Evolutionary conservation across 2,329 filamentous ascomycete genomes (phyloP).

Genomic region (Fusarium sp.): DNA sequence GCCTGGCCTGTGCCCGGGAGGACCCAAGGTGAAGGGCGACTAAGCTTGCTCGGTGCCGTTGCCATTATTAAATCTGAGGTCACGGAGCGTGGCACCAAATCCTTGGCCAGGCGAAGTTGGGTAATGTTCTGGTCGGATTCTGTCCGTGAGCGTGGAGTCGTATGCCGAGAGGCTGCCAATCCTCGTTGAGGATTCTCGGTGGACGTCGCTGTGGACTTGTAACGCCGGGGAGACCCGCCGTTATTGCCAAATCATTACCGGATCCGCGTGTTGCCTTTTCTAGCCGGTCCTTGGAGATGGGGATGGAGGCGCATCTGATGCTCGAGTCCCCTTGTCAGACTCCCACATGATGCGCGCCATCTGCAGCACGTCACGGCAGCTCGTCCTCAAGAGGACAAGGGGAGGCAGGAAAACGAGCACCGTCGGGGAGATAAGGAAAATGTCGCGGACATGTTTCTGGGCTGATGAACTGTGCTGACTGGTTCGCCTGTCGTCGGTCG

Average conservation of each 20-base stretch:
- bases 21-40: constrained; percentile 24
- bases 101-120: constrained; percentile 11
- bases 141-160: constrained; percentile 1
- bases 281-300: constrained; percentile 36
- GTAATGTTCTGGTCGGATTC: constrained; percentile 21
- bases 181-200: constrained; percentile 3
- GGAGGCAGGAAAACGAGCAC: constrained; percentile 2
- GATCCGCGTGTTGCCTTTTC: constrained; percentile 42
- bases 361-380: constrained; percentile 30
- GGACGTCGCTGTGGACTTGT: constrained; percentile 15
- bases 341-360: constrained; percentile 40
- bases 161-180: not conserved
- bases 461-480: not conserved
- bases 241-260: constrained; percentile 37
- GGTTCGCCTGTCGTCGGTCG: not conserved
- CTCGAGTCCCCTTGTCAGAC: constrained; percentile 21
- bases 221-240: constrained; percentile 19
- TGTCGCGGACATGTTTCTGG: constrained; percentile 12
- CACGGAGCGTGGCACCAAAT: constrained; percentile 9
- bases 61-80: constrained; percentile 22
- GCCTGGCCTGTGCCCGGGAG: constrained; percentile 26
- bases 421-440: constrained; percentile 34
- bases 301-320: constrained; percentile 6
- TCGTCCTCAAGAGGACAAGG: constrained; percentile 17
- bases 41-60: constrained; percentile 3